These are phyloP conservation scores for Fusarium anguioides DNA, from an alignment of 2,329 filamentous ascomycete genomes.

Conservation along the genomic window DNA sequence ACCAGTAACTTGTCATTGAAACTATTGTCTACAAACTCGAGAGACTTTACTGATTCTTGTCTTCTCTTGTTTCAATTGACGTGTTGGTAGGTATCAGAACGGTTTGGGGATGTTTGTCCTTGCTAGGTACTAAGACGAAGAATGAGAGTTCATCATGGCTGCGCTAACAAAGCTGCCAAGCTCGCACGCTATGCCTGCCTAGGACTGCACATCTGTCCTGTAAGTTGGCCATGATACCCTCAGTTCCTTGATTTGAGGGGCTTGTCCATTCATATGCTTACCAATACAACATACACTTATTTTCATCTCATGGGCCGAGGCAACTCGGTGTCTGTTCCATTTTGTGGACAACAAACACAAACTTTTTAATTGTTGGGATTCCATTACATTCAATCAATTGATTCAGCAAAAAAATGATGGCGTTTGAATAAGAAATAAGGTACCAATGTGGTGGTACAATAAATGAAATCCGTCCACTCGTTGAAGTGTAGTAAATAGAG, in stretches of 20 bases:
- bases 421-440: background rate
- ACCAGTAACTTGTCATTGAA: too few species aligned
- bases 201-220: background rate
- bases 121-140: conserved; percentile 16
- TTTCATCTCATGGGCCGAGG: conserved; percentile 11
- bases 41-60: background rate
- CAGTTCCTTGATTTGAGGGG: conserved; percentile 8
- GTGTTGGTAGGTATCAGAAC: background rate
- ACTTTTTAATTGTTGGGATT: background rate
- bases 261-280: conserved; percentile 11
- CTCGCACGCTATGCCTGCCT: background rate
- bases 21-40: background rate
- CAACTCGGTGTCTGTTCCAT: background rate
- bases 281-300: conserved; percentile 23
- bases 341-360: conserved; percentile 12
- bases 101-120: background rate
- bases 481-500: background rate
- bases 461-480: background rate
- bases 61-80: background rate
- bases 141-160: background rate
- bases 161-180: conserved; percentile 4
- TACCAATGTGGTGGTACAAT: background rate
- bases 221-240: conserved; percentile 11
- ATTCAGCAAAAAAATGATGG: background rate
- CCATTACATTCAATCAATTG: background rate